These are phyloP conservation scores for Termitomyces sp. DNA, from an alignment of 768 basidiomycete genomes.

Conservation along the genomic window DNA sequence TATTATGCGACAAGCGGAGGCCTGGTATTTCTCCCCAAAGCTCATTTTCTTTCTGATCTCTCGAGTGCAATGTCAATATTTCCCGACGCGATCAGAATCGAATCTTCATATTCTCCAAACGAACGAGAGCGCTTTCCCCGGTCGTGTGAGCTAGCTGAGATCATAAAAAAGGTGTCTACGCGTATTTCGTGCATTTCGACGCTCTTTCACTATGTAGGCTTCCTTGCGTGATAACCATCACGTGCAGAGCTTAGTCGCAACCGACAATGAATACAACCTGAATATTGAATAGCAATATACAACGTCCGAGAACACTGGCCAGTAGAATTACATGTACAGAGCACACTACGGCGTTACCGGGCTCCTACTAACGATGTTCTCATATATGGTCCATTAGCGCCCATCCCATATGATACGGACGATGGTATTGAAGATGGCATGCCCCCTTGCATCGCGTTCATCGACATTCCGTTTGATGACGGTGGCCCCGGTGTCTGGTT, in stretches of 20 bases:
- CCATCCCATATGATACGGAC: slow-evolving; percentile 52
- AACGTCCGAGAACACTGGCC: not conserved
- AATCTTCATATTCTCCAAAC: not conserved
- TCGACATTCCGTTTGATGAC: slow-evolving; percentile 41
- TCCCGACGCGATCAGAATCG: not conserved
- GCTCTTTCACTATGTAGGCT: not conserved
- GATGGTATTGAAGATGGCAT: slow-evolving; percentile 40
- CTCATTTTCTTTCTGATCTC: not conserved
- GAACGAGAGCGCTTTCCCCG: not conserved
- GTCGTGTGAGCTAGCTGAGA: not conserved
- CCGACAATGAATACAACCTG: not conserved
- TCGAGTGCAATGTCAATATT: not conserved
- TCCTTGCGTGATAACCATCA: not conserved
- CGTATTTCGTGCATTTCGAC: not conserved
- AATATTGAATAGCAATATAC: not conserved
- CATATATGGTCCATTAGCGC: slow-evolving; percentile 57
- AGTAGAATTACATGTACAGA: not conserved
- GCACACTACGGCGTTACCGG: not conserved
- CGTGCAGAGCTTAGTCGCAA: not conserved
- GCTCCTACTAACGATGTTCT: slow-evolving; percentile 30
- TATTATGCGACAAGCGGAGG: not conserved
- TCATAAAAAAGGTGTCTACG: not conserved
- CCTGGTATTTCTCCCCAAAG: not conserved
- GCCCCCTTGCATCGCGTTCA: slow-evolving; percentile 23
- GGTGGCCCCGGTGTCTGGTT: slow-evolving; percentile 51